Evolutionary conservation across 2,329 filamentous ascomycete genomes (phyloP), one percentile per base, ranked within the genome.

Genomic region (Alternaria sp.): DNA sequence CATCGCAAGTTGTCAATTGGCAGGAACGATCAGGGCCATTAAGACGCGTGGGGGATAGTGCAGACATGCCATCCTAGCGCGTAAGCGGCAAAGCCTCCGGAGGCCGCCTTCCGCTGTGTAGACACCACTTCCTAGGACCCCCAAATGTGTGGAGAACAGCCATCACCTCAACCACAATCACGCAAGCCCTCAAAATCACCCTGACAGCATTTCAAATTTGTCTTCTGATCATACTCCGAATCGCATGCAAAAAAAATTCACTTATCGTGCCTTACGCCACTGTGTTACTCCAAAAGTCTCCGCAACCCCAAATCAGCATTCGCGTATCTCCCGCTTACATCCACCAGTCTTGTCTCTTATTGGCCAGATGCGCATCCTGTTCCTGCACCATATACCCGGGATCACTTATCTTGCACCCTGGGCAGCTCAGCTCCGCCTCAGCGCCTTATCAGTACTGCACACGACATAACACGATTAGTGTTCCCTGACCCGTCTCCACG

Each of bases 221-320:
- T 8, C 18, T 11, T 18, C n/a, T 9, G 4, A 8, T 24, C 14
- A 22, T 22, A 48, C 20, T 41, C 11, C 24, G 8, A 8, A 24
- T 28, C 36, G 20, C 16, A 16, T 24, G 26, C 20, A 20, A 11
- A 22, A 22, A 22, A 46, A 14, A 16, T 7, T 51, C 26, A 51
- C 48, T 57, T 53, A 62, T 62, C 56, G 44, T 44, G 41, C 20
- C 52, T 65, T 67, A 65, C 63, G 58, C 58, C 51, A 65, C 54
- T 20, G 54, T 44, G 44, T 65, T 61, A 62, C 54, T 18, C 52
- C 36, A 58, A 46, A 30, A 18, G 32, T 43, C 62, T 28, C 55
- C 47, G 30, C 48, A 47, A n/a, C 32, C 34, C 53, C 22, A 54
- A 58, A 41, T 24, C 38, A 41, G 46, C 46, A 46, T 51, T 52